Percentiles rank a stretch among this genome's conserved stretches.
phyloP scores from a whole-genome alignment of 78 protist species.

The Dictyostelium purpureum region DNA sequence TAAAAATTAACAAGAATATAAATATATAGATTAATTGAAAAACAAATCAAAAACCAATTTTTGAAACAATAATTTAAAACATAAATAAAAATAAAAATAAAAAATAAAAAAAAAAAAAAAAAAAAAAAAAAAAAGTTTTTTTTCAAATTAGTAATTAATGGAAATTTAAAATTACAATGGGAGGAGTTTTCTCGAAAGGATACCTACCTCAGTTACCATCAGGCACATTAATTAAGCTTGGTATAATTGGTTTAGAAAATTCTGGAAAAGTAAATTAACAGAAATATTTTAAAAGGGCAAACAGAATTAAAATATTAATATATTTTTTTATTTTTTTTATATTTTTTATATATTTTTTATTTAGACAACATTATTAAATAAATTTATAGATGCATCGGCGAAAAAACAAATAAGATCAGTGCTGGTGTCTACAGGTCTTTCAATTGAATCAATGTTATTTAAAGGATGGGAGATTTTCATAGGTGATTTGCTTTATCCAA shows the following conservation, averaged over 20 bases:
- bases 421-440: constrained; percentile 38
- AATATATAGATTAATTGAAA: too few species aligned
- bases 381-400: constrained; percentile 32
- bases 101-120: too few species aligned
- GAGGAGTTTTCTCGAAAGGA: constrained; percentile 53
- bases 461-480: constrained; percentile 59
- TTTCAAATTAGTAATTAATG: too few species aligned
- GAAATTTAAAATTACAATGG: not conserved
- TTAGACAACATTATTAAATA: constrained; percentile 52
- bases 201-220: constrained; percentile 39
- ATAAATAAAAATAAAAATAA: too few species aligned
- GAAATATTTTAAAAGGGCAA: too few species aligned
- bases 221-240: constrained; percentile 32
- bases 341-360: not conserved
- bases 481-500: constrained; percentile 51
- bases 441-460: constrained; percentile 34
- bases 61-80: too few species aligned
- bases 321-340: not conserved
- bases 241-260: constrained; percentile 62
- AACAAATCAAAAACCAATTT: too few species aligned
- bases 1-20: too few species aligned
- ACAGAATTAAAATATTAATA: not conserved
- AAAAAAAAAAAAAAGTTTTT: too few species aligned
- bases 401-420: constrained; percentile 33
- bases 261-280: constrained; percentile 47